These are phyloP conservation scores for Austroboletus niveus DNA, from an alignment of 1,284 basidiomycete genomes.

Conservation along the genomic window DNA sequence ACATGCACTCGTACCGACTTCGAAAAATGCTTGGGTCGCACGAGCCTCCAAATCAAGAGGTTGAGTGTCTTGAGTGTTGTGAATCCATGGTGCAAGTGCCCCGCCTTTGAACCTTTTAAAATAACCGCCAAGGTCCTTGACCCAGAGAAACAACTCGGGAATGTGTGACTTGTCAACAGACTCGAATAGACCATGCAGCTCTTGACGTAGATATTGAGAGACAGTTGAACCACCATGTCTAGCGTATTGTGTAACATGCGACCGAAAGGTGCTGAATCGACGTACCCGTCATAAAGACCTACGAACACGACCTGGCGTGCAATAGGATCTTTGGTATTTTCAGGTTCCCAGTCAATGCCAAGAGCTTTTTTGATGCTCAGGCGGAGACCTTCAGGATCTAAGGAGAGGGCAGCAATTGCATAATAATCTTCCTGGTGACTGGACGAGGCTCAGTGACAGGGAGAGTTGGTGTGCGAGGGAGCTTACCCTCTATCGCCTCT, in stretches of 20 bases:
- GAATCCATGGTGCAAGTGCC: constrained; percentile 66
- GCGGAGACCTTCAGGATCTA: constrained; percentile 72
- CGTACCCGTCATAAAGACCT: constrained; percentile 87
- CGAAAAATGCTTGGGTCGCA: constrained; percentile 81
- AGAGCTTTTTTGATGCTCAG: constrained; percentile 60
- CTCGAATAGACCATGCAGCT: constrained; percentile 81
- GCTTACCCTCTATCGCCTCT: constrained; percentile 71
- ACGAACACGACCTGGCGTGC: constrained; percentile 80
- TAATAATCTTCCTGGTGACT: constrained; percentile 87
- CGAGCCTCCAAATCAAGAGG: constrained; percentile 80
- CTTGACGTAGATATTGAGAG: constrained; percentile 73
- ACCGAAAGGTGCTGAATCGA: constrained; percentile 5
- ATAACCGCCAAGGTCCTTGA: constrained; percentile 81
- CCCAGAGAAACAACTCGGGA: constrained; percentile 73
- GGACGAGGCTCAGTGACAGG: constrained; percentile 13
- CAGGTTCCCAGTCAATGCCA: constrained; percentile 70
- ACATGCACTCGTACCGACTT: constrained; percentile 47
- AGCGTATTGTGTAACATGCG: not conserved
- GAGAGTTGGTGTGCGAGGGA: not conserved
- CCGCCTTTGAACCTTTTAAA: constrained; percentile 87
- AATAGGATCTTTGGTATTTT: constrained; percentile 52
- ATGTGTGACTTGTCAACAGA: constrained; percentile 65
- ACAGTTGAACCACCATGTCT: constrained; percentile 82
- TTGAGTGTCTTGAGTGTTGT: constrained; percentile 40
- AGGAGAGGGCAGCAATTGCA: constrained; percentile 68